Evolutionary conservation across 2,329 filamentous ascomycete species (phyloP).

Genomic region (Penicillium sp.): DNA sequence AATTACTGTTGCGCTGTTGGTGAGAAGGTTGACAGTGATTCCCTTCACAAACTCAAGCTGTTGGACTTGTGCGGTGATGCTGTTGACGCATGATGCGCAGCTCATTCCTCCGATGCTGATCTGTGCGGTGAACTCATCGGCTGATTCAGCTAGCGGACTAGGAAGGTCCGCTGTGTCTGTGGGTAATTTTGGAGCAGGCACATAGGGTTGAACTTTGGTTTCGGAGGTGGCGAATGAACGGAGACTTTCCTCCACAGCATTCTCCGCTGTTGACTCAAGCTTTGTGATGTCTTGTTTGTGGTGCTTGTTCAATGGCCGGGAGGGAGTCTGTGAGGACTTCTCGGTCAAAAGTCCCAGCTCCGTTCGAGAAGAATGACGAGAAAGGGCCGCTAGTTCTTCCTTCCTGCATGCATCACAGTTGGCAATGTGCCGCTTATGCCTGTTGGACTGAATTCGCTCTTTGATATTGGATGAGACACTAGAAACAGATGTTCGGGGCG

Average conservation of each 20-base stretch:
- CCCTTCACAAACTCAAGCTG: constrained; percentile 59
- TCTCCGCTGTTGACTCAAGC: background rate
- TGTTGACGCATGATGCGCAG: constrained; percentile 66
- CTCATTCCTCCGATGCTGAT: constrained; percentile 68
- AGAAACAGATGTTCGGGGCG: constrained; percentile 19
- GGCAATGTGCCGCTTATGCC: constrained; percentile 43
- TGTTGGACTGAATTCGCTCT: constrained; percentile 16
- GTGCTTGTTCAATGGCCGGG: background rate
- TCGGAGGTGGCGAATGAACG: constrained; percentile 3
- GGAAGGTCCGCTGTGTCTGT: background rate
- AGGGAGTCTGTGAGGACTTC: constrained; percentile 7
- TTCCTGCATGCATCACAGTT: constrained; percentile 52
- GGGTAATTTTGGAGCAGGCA: background rate
- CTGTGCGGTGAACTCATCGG: constrained; percentile 27
- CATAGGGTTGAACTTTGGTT: background rate
- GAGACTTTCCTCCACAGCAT: background rate
- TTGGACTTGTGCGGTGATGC: constrained; percentile 59
- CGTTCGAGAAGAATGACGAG: constrained; percentile 14
- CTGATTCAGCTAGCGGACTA: constrained; percentile 1
- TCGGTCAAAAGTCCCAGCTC: constrained; percentile 13
- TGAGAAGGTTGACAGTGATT: constrained; percentile 62
- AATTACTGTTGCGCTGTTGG: constrained; percentile 63
- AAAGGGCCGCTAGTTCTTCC: constrained; percentile 32
- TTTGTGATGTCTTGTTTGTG: background rate
- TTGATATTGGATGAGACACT: constrained; percentile 21